Conservation (phyloP, 169 alveolate genomes). For the Blepharisma undulans region DNA sequence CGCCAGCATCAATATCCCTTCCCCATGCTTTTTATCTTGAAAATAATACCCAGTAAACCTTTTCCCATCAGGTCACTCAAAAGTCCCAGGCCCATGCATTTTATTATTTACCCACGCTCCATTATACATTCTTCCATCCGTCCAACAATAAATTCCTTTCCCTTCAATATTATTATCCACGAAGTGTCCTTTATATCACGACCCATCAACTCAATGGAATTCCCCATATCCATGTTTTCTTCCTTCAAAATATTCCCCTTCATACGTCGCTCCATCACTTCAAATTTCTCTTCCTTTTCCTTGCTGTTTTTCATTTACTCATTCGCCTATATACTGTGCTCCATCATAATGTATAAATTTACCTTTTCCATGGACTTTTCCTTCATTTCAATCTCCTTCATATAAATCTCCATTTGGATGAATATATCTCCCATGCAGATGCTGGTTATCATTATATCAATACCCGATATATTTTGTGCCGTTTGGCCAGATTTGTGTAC, state of each 20-base stretch:
- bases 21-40: slow-evolving; percentile 25
- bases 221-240: slow-evolving; percentile 35
- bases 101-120: slow-evolving; percentile 85
- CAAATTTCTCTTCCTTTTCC: slow-evolving; percentile 20
- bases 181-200: slow-evolving; percentile 8
- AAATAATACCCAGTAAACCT: slow-evolving; percentile 53
- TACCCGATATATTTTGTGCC: slow-evolving; percentile 81
- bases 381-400: slow-evolving; percentile 38
- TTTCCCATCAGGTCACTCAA: slow-evolving; percentile 87
- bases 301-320: slow-evolving; percentile 29
- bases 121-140: slow-evolving; percentile 57
- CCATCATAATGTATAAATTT: slow-evolving; percentile 20
- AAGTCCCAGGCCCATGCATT: slow-evolving; percentile 88
- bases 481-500: slow-evolving; percentile 79
- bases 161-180: slow-evolving; percentile 33
- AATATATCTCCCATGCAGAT: slow-evolving; percentile 84
- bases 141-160: slow-evolving; percentile 29
- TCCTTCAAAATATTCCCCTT: slow-evolving; percentile 13
- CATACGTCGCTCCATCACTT: slow-evolving; percentile 10
- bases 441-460: slow-evolving; percentile 82
- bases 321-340: slow-evolving; percentile 3
- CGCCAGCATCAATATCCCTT: background rate
- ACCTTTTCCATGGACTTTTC: slow-evolving; percentile 10
- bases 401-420: slow-evolving; percentile 80
- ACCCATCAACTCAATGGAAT: slow-evolving; percentile 38